These are phyloP conservation scores for Phytophthora cryptogea DNA, from an alignment of 352 stramenopile genomes.

Conservation along the genomic window DNA sequence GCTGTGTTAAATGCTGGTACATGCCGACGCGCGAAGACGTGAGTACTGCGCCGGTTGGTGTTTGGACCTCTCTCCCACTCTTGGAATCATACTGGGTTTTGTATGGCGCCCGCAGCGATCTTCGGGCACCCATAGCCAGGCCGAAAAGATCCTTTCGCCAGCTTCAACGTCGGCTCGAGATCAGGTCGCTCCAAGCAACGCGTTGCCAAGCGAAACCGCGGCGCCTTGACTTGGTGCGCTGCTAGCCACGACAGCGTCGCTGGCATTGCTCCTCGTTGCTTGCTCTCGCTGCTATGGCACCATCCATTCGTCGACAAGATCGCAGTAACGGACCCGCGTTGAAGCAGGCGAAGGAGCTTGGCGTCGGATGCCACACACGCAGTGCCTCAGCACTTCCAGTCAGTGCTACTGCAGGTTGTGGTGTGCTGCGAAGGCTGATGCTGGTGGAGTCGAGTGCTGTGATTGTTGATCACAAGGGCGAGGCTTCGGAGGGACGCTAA, in stretches of 20 bases:
- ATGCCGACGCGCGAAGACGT: neutral
- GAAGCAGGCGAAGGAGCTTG: neutral
- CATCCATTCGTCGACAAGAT: neutral
- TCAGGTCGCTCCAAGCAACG: neutral
- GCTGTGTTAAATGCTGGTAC: neutral
- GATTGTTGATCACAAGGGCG: no score
- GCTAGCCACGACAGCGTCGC: no score
- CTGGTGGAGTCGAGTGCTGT: no score
- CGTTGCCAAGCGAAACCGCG: no score
- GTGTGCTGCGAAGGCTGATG: no score
- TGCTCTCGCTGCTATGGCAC: neutral
- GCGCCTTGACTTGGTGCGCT: no score
- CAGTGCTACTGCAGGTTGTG: no score
- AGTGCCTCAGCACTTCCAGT: no score
- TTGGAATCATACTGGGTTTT: constrained; percentile 9
- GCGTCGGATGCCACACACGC: no score
- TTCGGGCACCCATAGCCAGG: constrained; percentile 7
- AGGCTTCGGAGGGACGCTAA: no score
- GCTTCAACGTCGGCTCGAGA: constrained; percentile 16
- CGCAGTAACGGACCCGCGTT: neutral
- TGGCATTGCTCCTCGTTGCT: no score
- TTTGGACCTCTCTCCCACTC: constrained; percentile 15
- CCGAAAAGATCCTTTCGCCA: constrained; percentile 10
- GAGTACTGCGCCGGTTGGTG: neutral
- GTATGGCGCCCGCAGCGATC: constrained; percentile 6